A percentile compares a stretch with the other conserved stretches of the same genome.
Conservation (phyloP, 1,284 basidiomycete genomes). For the Trametes versicolor region DNA sequence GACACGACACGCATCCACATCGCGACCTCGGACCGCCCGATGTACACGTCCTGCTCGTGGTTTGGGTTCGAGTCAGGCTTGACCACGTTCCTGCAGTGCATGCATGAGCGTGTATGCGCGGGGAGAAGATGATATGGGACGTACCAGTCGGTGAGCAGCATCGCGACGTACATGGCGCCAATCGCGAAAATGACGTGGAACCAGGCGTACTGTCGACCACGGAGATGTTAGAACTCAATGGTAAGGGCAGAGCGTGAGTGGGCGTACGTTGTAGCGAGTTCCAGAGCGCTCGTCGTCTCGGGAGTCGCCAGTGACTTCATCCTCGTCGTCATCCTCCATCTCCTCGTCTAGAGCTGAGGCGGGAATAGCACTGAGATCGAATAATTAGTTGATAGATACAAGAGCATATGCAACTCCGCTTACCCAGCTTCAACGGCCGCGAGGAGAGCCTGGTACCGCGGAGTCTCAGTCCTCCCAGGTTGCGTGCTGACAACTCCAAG, state of each 20-base stretch:
- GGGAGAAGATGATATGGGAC: slow-evolving; percentile 43
- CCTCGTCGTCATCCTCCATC: slow-evolving; percentile 82
- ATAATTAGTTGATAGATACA: background rate
- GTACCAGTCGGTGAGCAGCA: slow-evolving; percentile 98
- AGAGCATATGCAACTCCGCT: slow-evolving; percentile 34
- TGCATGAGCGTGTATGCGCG: slow-evolving; percentile 8
- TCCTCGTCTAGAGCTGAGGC: slow-evolving; percentile 92
- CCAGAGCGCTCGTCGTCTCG: slow-evolving; percentile 94
- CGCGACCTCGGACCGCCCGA: slow-evolving; percentile 93
- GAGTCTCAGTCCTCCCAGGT: slow-evolving; percentile 86
- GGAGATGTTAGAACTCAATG: background rate
- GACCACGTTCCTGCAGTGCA: slow-evolving; percentile 76
- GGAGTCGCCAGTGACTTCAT: slow-evolving; percentile 72
- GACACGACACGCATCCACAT: slow-evolving; percentile 99
- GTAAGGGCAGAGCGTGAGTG: background rate
- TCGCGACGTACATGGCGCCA: slow-evolving; percentile 97
- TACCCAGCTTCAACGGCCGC: slow-evolving; percentile 96
- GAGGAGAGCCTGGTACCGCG: slow-evolving; percentile 93
- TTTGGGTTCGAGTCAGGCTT: slow-evolving; percentile 54
- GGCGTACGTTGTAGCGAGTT: slow-evolving; percentile 94
- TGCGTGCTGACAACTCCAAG: slow-evolving; percentile 86
- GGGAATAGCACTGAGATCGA: slow-evolving; percentile 81
- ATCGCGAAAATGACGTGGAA: slow-evolving; percentile 99
- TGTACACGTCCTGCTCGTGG: slow-evolving; percentile 85
- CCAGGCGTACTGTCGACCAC: slow-evolving; percentile 90